Base-by-base conservation (phyloP, 805 yeast species). In the Candida nitratophila region DNA sequence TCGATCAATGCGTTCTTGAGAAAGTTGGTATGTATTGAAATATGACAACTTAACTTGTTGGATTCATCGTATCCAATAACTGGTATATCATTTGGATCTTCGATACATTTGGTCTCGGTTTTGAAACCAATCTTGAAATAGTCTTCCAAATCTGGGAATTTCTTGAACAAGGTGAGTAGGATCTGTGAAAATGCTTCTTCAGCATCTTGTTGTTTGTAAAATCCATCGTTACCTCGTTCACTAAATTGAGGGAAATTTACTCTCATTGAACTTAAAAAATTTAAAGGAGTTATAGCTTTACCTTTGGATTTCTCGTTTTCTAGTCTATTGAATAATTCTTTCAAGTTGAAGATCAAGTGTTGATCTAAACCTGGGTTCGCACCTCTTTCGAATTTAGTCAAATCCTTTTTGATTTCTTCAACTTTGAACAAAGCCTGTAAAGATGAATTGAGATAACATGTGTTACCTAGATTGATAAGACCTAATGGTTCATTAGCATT, bases 141-240 rank as follows among this genome's bases (percentile, higher is more conserved):
- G 46, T 74, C 74, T 42, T 78, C 77, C 33, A 79, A 62, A 19
- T 77, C 73, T 22, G 76, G 74, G 45, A 74, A 71, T 12, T 70
- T 73, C 20, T 63, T 56, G 32, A 73, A 62, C 47, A 87, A 62
- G 29, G 73, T 65, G 31, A 69, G 66, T 49, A 90, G 65, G 41
- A 93, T 73, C 61, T 85, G 91, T 8, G 96, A 83, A 66, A 80
- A 89, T 16, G 91, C 85, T 62, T 93, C 99, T 67, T 93, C 99
- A 0, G 99, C 99, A 69, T 93, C 99, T 66, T 93, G 99, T 67
- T 93, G 99, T 64, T 87, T 89, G 59, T 76, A 85, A 45, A 74
- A 66, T 1, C 97, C 97, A 41, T 70, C 69, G 26, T 69, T 66
- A 48, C 79, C 83, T 47, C 79, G 77, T 60, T 91, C 97, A 37